These are phyloP conservation scores for Mucor saturninus DNA, from an alignment of 371 early-diverging fungal species.

Conservation along the genomic window DNA sequence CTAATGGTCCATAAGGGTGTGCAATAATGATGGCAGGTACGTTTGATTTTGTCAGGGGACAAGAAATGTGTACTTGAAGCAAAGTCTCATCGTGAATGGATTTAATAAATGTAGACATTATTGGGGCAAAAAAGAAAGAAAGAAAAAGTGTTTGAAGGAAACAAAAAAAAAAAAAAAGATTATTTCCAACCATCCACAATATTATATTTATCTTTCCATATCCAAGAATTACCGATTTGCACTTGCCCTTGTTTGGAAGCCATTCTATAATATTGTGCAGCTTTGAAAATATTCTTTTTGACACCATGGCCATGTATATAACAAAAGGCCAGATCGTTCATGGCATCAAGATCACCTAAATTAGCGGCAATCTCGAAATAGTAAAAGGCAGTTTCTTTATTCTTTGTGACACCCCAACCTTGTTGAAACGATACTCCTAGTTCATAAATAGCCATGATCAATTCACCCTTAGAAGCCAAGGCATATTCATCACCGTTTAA, in stretches of 20 bases:
- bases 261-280: conserved; percentile 84
- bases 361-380: conserved; percentile 90
- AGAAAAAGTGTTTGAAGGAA: not conserved
- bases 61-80: not conserved
- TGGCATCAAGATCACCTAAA: conserved; percentile 83
- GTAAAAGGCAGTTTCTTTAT: conserved; percentile 83
- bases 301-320: conserved; percentile 81
- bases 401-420: conserved; percentile 86
- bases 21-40: conserved; percentile 43
- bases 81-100: not conserved
- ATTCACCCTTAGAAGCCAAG: conserved; percentile 56
- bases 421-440: conserved; percentile 83
- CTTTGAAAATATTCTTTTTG: conserved; percentile 74
- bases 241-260: conserved; percentile 82
- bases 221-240: conserved; percentile 91
- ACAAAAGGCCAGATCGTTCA: conserved; percentile 78
- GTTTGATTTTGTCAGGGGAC: not conserved
- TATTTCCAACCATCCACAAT: conserved; percentile 4
- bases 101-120: not conserved
- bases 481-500: conserved; percentile 27
- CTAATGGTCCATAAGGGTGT: conserved; percentile 57
- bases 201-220: conserved; percentile 86
- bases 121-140: not conserved
- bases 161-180: conserved; percentile 7
- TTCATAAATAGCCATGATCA: conserved; percentile 84